A percentile compares a stretch with the other conserved stretches of the same genome.
Conservation (phyloP, 331 rosid species). For the Dryas integrifolia region DNA sequence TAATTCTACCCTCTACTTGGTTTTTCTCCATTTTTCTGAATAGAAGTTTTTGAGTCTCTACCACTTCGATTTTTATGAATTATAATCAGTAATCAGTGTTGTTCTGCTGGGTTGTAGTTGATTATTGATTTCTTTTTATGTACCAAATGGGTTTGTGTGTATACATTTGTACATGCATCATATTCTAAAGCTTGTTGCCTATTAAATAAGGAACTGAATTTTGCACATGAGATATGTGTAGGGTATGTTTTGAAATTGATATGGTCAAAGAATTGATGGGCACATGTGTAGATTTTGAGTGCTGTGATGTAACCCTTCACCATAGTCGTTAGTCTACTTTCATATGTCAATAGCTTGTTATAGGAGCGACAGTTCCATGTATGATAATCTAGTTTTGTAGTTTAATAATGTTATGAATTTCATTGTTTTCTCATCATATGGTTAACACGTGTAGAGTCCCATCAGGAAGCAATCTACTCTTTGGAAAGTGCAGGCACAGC, state of each 20-base stretch:
- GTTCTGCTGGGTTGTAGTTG: neutral
- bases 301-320: neutral
- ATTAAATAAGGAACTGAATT: neutral
- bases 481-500: constrained; percentile 45
- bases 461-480: constrained; percentile 42
- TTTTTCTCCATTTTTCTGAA: neutral
- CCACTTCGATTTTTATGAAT: too few species aligned
- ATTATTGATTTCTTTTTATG: neutral
- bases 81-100: neutral
- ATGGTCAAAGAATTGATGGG: neutral
- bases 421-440: constrained; percentile 15
- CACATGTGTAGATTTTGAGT: neutral
- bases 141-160: neutral
- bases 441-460: constrained; percentile 43
- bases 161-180: neutral
- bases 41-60: too few species aligned
- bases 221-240: neutral
- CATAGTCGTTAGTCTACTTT: neutral
- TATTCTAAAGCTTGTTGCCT: neutral
- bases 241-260: neutral
- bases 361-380: neutral
- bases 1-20: neutral
- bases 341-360: neutral
- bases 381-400: neutral
- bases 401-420: neutral